Evolutionary conservation across 768 basidiomycete species (phyloP), one percentile per base, ranked within the genome.

Genomic region (Boletellus ananiceps): DNA sequence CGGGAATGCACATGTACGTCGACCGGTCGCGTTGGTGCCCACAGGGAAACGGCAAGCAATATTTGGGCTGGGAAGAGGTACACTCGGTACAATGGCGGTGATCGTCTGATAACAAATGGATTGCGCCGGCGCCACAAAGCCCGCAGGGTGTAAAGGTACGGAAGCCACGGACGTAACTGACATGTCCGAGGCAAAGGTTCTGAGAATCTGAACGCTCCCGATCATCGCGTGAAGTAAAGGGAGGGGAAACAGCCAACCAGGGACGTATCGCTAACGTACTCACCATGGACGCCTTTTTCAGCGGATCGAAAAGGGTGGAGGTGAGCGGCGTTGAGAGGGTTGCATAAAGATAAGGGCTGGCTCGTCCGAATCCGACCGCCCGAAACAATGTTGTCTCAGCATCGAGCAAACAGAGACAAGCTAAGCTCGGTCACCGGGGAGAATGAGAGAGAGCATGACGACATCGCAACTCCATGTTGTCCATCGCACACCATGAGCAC

Each of bases 101-200:
- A 62, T 61, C 50, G 51, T 55, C 49, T 49, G 51, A 50, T 57
- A 52, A 56, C 46, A 50, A 51, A 50, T 36, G 43, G 45, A 49
- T 52, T 55, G 46, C 46, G 36, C 47, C 41, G 41, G 54, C 60
- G 65, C 67, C 67, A 66, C 67, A 55, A 69, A 67, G 65, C 16
- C 44, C 48, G 55, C 40, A 52, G 50, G 40, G 54, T 51, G 52
- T 45, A 50, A 52, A 53, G 45, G 51, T 55, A 43, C 31, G 60
- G 67, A 67, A 66, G 67, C 51, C 54, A 66, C 67, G 65, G 65
- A 62, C 55, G 65, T 66, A 67, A 57, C 35, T 45, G 48, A 58
- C 36, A 66, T 69, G 65, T 69, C 65, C 65, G 65, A 69, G 62
- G 65, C 16, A 38, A 61, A 38, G 33, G 62, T 61, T 66, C 59